phyloP scores from a whole-genome alignment of 2,329 filamentous ascomycete genomes.

The Aspergillus proliferans region DNA sequence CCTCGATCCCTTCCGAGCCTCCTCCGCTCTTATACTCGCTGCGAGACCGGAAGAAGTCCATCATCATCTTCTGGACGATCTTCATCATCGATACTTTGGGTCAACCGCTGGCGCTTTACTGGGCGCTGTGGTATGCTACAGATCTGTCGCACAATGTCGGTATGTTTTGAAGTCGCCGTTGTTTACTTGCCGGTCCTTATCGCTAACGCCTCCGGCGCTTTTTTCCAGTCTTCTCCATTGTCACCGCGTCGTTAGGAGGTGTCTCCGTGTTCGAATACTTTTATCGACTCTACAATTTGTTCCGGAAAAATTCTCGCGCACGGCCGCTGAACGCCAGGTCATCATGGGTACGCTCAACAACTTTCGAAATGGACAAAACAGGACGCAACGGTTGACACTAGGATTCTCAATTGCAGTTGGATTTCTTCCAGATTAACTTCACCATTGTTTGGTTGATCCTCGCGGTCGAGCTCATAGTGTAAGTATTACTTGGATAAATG shows the following conservation, averaged over 20 bases:
- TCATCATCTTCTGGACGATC: conserved; percentile 54
- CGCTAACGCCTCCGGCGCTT: neutral
- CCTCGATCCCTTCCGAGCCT: conserved; percentile 21
- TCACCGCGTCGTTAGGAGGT: conserved; percentile 35
- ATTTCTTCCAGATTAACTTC: conserved; percentile 44
- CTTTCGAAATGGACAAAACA: neutral
- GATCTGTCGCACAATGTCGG: conserved; percentile 40
- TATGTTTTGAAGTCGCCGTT: conserved; percentile 16
- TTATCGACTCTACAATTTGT: conserved; percentile 36
- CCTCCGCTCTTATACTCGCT: conserved; percentile 54
- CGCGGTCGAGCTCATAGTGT: conserved; percentile 38
- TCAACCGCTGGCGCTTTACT: conserved; percentile 56
- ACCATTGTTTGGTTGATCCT: conserved; percentile 40
- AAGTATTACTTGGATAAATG: conserved; percentile 14
- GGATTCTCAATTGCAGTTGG: conserved; percentile 16
- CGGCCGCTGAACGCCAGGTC: conserved; percentile 37
- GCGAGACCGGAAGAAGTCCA: conserved; percentile 48
- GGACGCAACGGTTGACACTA: neutral
- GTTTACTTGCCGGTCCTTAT: neutral
- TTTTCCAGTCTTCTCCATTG: conserved; percentile 36
- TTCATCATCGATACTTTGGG: conserved; percentile 54
- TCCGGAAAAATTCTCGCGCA: conserved; percentile 30
- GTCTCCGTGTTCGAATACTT: conserved; percentile 40
- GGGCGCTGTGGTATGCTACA: conserved; percentile 54
- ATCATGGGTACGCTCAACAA: conserved; percentile 31